These are phyloP conservation scores for Aphanocladium album DNA, from an alignment of 2,329 filamentous ascomycete species.

Conservation along the genomic window DNA sequence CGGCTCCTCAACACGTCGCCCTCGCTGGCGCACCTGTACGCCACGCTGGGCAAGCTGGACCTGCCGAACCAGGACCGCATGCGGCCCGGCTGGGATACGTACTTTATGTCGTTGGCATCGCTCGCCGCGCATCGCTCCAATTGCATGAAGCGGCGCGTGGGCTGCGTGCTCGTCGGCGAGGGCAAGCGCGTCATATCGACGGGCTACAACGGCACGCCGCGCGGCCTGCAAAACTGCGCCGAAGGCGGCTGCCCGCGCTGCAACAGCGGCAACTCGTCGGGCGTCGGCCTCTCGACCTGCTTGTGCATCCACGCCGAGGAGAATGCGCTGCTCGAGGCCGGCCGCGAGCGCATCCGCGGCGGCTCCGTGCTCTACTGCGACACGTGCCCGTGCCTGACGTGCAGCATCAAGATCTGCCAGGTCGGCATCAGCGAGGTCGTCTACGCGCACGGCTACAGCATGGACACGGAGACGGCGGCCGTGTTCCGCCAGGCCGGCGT, in stretches of 20 bases:
- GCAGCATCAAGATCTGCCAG: conserved; percentile 97
- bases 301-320: conserved; percentile 98
- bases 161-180: conserved; percentile 79
- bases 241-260: conserved; percentile 88
- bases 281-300: conserved; percentile 76
- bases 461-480: conserved; percentile 78
- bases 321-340: conserved; percentile 91
- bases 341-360: conserved; percentile 79
- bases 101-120: conserved; percentile 96
- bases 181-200: conserved; percentile 87
- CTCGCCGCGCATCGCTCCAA: conserved; percentile 87
- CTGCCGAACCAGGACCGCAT: conserved; percentile 74
- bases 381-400: conserved; percentile 94
- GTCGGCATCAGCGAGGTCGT: conserved; percentile 95
- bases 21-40: conserved; percentile 65
- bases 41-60: conserved; percentile 67
- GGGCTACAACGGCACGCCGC: conserved; percentile 96
- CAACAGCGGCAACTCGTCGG: conserved; percentile 67
- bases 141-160: conserved; percentile 97
- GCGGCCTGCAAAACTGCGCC: conserved; percentile 82
- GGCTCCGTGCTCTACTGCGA: conserved; percentile 87
- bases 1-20: conserved; percentile 81
- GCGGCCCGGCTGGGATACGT: conserved; percentile 89
- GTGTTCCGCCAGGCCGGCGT: conserved; percentile 84
- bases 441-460: conserved; percentile 89